Evolutionary conservation across 2,329 filamentous ascomycete genomes (phyloP).

Genomic region (Trichoderma sp.): DNA sequence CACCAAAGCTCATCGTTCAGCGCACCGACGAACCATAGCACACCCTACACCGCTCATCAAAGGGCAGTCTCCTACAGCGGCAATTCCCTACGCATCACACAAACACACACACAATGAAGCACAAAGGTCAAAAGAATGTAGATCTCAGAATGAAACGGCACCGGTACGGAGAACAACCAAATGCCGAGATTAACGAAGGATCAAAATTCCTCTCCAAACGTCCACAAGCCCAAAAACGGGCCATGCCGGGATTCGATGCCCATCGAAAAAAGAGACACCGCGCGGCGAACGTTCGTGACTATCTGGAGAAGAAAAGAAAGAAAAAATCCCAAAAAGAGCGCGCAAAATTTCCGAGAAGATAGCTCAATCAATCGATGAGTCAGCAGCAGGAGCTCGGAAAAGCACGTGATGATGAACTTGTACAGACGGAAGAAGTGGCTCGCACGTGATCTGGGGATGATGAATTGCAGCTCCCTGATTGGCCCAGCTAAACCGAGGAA

Average conservation of each 20-base stretch:
- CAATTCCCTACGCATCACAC: background rate
- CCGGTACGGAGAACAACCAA: slow-evolving; percentile 51
- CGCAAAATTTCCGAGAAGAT: slow-evolving; percentile 9
- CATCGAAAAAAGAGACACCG: slow-evolving; percentile 35
- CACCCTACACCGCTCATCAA: background rate
- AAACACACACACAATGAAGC: background rate
- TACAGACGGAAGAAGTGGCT: background rate
- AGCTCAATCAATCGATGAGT: background rate
- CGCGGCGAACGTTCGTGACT: slow-evolving; percentile 52
- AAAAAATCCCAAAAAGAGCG: slow-evolving; percentile 12
- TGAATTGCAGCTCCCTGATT: slow-evolving; percentile 46
- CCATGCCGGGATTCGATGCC: slow-evolving; percentile 40
- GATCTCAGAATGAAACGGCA: slow-evolving; percentile 63
- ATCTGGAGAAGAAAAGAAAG: slow-evolving; percentile 49
- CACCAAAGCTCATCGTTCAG: background rate
- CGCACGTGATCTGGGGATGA: slow-evolving; percentile 42
- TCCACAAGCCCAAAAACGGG: slow-evolving; percentile 41
- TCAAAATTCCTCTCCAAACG: slow-evolving; percentile 51
- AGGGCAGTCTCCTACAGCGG: too few relatives aligned
- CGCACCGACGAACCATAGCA: background rate
- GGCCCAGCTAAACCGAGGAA: slow-evolving; percentile 49
- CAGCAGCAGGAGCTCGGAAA: background rate
- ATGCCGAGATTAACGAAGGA: slow-evolving; percentile 62
- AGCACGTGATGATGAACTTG: slow-evolving; percentile 1
- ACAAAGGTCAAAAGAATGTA: slow-evolving; percentile 46